Conservation (phyloP, 805 yeast genomes). For the Yamadazyma insecticola region DNA sequence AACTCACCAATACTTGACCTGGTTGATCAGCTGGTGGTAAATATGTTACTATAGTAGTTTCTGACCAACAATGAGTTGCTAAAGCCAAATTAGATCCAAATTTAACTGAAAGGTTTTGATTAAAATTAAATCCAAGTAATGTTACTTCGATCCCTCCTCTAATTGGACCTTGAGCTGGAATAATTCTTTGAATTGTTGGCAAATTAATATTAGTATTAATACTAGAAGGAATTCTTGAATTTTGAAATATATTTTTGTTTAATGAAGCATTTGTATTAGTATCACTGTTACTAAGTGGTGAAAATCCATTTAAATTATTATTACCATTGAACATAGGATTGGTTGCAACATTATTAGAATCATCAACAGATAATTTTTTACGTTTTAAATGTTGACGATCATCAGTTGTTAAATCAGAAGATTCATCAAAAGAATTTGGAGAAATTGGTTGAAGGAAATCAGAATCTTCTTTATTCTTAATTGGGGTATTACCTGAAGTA, state of each 20-base stretch:
- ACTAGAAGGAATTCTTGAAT: conserved; percentile 10
- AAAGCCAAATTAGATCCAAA: conserved; percentile 79
- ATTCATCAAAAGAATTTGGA: conserved; percentile 60
- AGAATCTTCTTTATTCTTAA: conserved; percentile 3
- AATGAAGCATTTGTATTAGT: conserved; percentile 25
- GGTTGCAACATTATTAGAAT: conserved; percentile 30
- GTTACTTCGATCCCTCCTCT: conserved; percentile 97
- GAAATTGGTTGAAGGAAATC: conserved; percentile 43
- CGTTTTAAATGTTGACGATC: conserved; percentile 38
- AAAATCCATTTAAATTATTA: conserved; percentile 36
- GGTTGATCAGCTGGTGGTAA: conserved; percentile 87
- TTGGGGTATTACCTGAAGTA: conserved; percentile 1
- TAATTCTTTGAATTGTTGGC: conserved; percentile 77
- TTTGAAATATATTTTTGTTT: conserved; percentile 7
- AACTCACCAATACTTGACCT: conserved; percentile 90
- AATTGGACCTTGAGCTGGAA: conserved; percentile 93
- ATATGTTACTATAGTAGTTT: conserved; percentile 86
- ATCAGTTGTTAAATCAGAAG: conserved; percentile 47
- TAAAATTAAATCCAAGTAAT: conserved; percentile 79
- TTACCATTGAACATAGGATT: conserved; percentile 37
- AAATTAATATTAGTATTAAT: conserved; percentile 5
- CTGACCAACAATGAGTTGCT: conserved; percentile 95
- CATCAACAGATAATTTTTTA: conserved; percentile 46
- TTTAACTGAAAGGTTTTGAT: conserved; percentile 74
- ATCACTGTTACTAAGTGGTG: conserved; percentile 45